Evolutionary conservation across 2,329 filamentous ascomycete genomes (phyloP).

Genomic region (Alternaria conjuncta): DNA sequence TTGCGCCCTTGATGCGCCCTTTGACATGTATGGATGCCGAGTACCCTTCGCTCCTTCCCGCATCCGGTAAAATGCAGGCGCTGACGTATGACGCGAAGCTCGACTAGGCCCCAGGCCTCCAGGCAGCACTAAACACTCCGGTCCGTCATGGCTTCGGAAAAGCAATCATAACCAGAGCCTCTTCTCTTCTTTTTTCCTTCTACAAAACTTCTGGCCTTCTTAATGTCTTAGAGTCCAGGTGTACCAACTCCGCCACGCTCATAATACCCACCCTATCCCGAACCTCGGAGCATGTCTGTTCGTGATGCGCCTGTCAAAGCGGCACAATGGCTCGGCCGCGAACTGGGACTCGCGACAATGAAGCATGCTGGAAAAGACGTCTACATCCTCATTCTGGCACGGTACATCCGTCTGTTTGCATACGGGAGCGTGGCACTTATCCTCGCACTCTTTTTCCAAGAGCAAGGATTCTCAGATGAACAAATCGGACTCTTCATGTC

Average conservation of each 20-base stretch:
- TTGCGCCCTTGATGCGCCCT: neutral
- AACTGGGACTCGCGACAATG: slow-evolving; percentile 41
- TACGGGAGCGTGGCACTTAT: slow-evolving; percentile 48
- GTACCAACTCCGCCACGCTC: neutral
- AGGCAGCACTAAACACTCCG: slow-evolving; percentile 12
- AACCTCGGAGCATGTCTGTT: slow-evolving; percentile 20
- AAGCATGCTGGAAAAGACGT: slow-evolving; percentile 34
- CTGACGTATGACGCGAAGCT: slow-evolving; percentile 15
- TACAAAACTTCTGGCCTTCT: neutral
- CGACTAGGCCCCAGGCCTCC: slow-evolving; percentile 10
- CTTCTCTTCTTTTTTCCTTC: neutral
- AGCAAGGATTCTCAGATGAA: slow-evolving; percentile 43
- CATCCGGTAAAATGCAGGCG: slow-evolving; percentile 8
- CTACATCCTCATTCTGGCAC: slow-evolving; percentile 45
- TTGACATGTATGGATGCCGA: slow-evolving; percentile 1
- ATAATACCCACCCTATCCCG: neutral
- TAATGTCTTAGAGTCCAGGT: neutral
- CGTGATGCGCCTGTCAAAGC: slow-evolving; percentile 8
- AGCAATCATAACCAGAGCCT: neutral
- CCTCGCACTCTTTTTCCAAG: slow-evolving; percentile 46
- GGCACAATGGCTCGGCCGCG: slow-evolving; percentile 31
- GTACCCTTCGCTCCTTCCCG: slow-evolving; percentile 4
- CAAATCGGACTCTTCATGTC: slow-evolving; percentile 52
- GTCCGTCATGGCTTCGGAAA: slow-evolving; percentile 15
- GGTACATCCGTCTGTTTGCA: slow-evolving; percentile 46